Conservation (phyloP, 768 basidiomycete species). For the Mrakia gelida region DNA sequence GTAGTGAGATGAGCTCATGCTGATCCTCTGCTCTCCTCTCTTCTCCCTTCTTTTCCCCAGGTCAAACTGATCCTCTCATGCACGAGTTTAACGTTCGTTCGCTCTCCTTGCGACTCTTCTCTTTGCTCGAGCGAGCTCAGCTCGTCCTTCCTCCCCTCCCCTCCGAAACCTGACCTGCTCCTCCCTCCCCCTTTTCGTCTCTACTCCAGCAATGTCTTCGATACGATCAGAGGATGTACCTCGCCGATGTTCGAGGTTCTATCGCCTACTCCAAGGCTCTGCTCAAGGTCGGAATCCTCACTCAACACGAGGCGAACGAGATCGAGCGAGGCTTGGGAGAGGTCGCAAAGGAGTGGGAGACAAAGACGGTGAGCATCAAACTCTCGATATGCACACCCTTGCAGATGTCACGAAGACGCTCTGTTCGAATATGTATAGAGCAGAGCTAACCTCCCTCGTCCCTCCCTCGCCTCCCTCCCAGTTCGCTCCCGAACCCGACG, state of each 20-base stretch:
- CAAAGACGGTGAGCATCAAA: constrained; percentile 56
- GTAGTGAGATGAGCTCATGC: too few species aligned
- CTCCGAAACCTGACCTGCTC: not conserved
- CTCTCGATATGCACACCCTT: too few species aligned
- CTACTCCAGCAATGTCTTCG: constrained; percentile 64
- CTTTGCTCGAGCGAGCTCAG: not conserved
- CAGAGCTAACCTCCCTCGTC: too few species aligned
- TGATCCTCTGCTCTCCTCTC: not conserved
- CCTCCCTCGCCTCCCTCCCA: constrained; percentile 44
- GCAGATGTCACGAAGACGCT: too few species aligned
- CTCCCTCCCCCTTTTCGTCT: not conserved
- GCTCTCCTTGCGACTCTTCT: not conserved
- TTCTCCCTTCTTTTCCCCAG: not conserved
- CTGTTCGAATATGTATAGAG: too few species aligned
- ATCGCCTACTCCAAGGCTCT: constrained; percentile 93
- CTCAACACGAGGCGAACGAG: constrained; percentile 65
- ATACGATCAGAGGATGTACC: constrained; percentile 92
- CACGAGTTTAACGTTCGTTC: constrained; percentile 33
- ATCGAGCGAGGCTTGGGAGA: constrained; percentile 61
- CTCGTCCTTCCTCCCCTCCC: not conserved
- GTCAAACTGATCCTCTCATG: constrained; percentile 33
- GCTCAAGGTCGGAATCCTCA: constrained; percentile 70
- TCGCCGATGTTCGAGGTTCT: constrained; percentile 84
- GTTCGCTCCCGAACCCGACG: constrained; percentile 77
- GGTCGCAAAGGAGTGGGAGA: constrained; percentile 82